Percentiles rank a stretch among this genome's conserved stretches.
Conservation (phyloP, 176 grass and related monocot genomes). For the Oropetium thomaeum region DNA sequence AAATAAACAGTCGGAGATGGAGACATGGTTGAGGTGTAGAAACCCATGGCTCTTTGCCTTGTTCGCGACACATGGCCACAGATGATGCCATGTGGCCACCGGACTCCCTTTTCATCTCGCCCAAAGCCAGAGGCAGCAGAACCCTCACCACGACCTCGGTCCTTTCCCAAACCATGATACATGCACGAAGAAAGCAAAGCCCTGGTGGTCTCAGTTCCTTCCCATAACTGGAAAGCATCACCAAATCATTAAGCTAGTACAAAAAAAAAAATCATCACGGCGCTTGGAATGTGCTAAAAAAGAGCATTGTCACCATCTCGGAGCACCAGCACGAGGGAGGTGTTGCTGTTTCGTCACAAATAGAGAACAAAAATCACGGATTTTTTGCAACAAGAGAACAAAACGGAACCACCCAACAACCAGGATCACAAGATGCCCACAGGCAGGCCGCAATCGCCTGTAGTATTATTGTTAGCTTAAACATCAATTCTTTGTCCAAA, state of each 20-base stretch:
- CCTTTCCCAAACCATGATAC: not conserved
- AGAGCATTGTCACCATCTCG: constrained; percentile 17
- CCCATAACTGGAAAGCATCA: constrained; percentile 7
- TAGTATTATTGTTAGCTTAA: not conserved
- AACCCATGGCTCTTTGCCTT: not conserved
- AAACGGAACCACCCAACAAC: constrained; percentile 46
- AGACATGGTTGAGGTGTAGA: not conserved
- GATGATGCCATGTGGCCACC: not conserved
- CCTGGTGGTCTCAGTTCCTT: not conserved
- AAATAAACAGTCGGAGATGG: not conserved
- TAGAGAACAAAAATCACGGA: not conserved
- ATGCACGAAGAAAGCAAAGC: not conserved
- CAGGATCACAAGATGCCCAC: constrained; percentile 37
- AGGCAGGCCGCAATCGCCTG: not conserved
- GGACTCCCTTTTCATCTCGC: not conserved
- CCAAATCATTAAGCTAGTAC: not conserved
- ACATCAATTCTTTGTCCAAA: not conserved
- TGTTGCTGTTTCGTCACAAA: not conserved
- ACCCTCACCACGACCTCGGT: not conserved
- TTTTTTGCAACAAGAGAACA: not conserved
- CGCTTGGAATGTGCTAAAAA: not conserved
- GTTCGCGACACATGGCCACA: not conserved
- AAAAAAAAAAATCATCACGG: not conserved
- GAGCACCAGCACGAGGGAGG: not conserved
- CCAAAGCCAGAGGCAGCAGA: not conserved